Base-by-base conservation (phyloP, 2,329 filamentous ascomycete species). In the Fusarium sp. region DNA sequence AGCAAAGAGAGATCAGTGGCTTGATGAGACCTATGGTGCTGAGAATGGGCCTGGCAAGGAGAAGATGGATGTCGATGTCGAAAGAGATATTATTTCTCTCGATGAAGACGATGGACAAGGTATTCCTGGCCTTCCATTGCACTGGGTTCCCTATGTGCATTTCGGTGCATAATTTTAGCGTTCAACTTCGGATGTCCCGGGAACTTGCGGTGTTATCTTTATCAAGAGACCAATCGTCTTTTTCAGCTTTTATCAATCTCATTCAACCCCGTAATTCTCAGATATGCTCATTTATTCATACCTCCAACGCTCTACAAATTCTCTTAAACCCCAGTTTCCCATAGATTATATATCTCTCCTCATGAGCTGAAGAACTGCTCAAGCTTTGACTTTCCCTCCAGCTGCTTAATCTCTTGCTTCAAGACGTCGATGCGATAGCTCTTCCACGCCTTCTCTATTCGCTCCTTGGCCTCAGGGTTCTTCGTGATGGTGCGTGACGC, bases 371-470 rank as follows among this genome's bases (percentile, higher is more conserved):
- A 65, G 11, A 66, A 26, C 8, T 65, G 36, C 15, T 22, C 30
- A 45, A 65, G 48, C 15, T 57, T 66, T 15, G 64, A 39, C 26
- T 50, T 65, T 0, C 42, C 30, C 30, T 66, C 64, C n/a, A 66
- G 17, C 14, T 39, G 0, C 20, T 14, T 26, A 4, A 66, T 65
- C 15, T 66, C 64, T 7, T 65, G 50, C 44, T 65, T 66, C 50
- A 66, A 8, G 0, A 3, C 64, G 22, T 66, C 64, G 14, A 66
- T 65, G 6, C 64, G 64, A 5, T 65, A 66, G 14, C 18, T 66
- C 17, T 22, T 66, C 30, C 54, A 66, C 0, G 64, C 64, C 13
- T 66, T 55, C 1, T 66, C 64, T 50, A 66, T 58, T 0, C 64
- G 50, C n/a, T 15, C 36, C 1, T 6, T 65, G 0, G 30, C 38